These are phyloP conservation scores for Cardamine occulta DNA, from an alignment of 345 rosid species.

Conservation along the genomic window DNA sequence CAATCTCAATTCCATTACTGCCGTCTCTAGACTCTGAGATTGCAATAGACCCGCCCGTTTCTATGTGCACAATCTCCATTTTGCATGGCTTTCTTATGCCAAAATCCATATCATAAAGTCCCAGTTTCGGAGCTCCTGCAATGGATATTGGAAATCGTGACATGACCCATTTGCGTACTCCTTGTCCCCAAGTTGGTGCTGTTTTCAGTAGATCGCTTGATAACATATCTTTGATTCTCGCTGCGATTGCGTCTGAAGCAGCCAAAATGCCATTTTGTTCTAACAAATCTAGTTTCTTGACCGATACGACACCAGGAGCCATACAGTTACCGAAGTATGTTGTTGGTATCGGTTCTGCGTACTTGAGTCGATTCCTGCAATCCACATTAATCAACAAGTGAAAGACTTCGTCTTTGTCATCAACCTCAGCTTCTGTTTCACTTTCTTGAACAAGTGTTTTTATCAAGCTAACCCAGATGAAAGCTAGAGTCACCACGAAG, in stretches of 20 bases:
- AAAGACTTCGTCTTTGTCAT: conserved; percentile 14
- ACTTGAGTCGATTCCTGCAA: conserved; percentile 42
- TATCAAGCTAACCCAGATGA: conserved; percentile 45
- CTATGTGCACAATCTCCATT: conserved; percentile 36
- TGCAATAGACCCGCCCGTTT: conserved; percentile 37
- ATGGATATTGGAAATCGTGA: conserved; percentile 23
- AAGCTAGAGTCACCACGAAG: conserved; percentile 46
- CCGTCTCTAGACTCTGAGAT: conserved; percentile 25
- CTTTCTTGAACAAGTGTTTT: conserved; percentile 28
- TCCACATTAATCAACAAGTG: conserved; percentile 40
- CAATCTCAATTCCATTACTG: conserved; percentile 33
- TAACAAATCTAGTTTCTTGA: conserved; percentile 42
- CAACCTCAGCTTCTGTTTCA: conserved; percentile 1
- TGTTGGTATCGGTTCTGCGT: conserved; percentile 34
- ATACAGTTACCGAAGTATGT: conserved; percentile 58
- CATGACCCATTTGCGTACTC: conserved; percentile 33
- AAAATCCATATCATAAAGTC: conserved; percentile 33
- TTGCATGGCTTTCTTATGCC: conserved; percentile 35
- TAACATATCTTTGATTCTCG: conserved; percentile 33
- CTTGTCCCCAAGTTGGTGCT: conserved; percentile 33
- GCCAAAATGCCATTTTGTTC: conserved; percentile 37
- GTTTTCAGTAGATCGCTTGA: conserved; percentile 29
- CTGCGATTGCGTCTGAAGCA: conserved; percentile 42
- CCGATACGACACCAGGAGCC: conserved; percentile 33
- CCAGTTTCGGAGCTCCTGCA: conserved; percentile 48